These are phyloP conservation scores for Lathyrus sativus DNA, from an alignment of 306 rosid species.

Conservation along the genomic window DNA sequence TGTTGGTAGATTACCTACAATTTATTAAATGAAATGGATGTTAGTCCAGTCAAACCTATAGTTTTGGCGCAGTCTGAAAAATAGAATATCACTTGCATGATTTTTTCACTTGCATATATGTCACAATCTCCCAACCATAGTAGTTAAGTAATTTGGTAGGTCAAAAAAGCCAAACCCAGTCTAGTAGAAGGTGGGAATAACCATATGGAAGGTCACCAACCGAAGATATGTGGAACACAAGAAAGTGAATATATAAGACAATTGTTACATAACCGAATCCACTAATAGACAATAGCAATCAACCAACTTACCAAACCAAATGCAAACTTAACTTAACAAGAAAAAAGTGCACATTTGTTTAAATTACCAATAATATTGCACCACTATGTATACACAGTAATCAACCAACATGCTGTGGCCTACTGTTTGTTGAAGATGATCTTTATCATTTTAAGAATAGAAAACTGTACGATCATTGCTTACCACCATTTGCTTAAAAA, in stretches of 20 bases:
- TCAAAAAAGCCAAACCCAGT: conserved; percentile 18
- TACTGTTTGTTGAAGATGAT: conserved; percentile 31
- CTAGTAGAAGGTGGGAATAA: conserved; percentile 25
- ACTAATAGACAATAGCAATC: conserved; percentile 11
- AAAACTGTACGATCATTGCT: conserved; percentile 12
- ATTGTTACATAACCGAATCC: conserved; percentile 24
- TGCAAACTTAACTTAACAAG: conserved; percentile 36
- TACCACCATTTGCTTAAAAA: conserved; percentile 20
- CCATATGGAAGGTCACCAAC: conserved; percentile 39
- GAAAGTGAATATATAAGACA: not conserved
- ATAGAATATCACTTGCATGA: no score
- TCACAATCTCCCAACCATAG: conserved; percentile 1
- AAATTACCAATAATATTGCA: conserved; percentile 21
- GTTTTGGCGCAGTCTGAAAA: no score
- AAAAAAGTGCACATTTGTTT: not conserved
- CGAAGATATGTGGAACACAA: conserved; percentile 33
- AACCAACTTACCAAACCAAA: conserved; percentile 24
- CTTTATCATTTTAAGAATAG: conserved; percentile 33
- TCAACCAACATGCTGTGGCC: conserved; percentile 31
- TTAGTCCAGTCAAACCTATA: no score
- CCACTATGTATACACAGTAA: conserved; percentile 17
- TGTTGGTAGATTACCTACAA: no score
- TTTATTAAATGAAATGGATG: no score
- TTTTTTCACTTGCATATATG: not conserved
- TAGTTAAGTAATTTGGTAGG: conserved; percentile 15